phyloP scores from a whole-genome alignment of 352 stramenopile genomes.

The Phytophthora citrophthora region DNA sequence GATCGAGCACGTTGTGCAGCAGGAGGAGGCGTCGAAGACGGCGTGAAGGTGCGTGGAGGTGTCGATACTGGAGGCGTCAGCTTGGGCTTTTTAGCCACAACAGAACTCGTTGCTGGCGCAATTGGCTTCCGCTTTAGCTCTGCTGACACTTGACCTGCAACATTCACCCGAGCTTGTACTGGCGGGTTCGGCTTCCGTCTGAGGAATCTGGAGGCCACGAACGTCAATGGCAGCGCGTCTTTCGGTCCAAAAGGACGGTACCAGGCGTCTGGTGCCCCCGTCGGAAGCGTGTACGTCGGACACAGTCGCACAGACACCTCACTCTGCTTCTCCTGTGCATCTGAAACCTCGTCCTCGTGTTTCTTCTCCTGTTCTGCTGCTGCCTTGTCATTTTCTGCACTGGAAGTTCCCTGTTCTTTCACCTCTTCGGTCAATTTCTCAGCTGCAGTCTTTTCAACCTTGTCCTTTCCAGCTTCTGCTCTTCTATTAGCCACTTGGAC shows the following conservation, averaged over 20 bases:
- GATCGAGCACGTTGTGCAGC: conserved; percentile 34
- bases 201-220: conserved; percentile 68
- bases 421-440: background rate
- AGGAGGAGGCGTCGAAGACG: conserved; percentile 51
- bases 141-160: background rate
- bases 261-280: conserved; percentile 43
- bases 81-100: conserved; percentile 14
- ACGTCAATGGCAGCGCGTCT: conserved; percentile 53
- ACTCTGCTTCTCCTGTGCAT: conserved; percentile 1
- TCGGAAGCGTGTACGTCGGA: conserved; percentile 54
- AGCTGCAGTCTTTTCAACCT: background rate
- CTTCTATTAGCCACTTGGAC: conserved; percentile 4
- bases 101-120: conserved; percentile 1
- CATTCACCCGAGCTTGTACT: background rate
- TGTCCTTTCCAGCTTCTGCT: background rate
- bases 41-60: conserved; percentile 33
- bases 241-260: conserved; percentile 49
- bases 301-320: conserved; percentile 36
- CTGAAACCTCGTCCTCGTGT: background rate
- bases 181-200: conserved; percentile 37
- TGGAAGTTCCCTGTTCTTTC: background rate
- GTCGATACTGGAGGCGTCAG: conserved; percentile 5
- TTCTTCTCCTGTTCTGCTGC: conserved; percentile 10
- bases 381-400: conserved; percentile 1
- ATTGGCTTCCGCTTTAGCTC: conserved; percentile 34